Evolutionary conservation across 345 rosid genomes (phyloP), one percentile per base, ranked within the genome.

Genomic region (Bruguiera sexangula): DNA sequence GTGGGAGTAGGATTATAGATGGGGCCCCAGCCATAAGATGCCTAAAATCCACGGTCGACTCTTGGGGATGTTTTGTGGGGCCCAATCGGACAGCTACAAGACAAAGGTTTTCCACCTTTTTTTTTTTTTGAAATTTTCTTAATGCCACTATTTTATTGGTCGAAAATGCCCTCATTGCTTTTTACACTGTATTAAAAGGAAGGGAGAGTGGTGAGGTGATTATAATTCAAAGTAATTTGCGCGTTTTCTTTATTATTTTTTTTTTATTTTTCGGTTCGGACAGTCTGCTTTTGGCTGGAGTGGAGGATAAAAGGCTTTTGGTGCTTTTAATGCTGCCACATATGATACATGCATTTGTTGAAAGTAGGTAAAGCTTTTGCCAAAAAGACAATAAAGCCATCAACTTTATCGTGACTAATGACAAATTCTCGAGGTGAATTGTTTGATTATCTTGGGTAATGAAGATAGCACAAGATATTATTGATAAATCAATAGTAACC

Each of bases 21-120:
- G 75, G 75, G 77, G 69, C 81, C 78, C 76, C 43, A 8, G 19
- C 71, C 0, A 16, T 5, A 52, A 4, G 58, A 34, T 60, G 61
- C 66, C 48, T 39, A 32, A 32, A 69, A 68, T 67, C 77, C 84
- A 72, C 58, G 53, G 71, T 36, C 10, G 10, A 7, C 37, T 34
- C 62, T 62, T n/a, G n/a, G n/a, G n/a, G n/a, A n/a, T n/a, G n/a
- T n/a, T 16, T 30, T 21, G 18, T 61, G 67, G 79, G 75, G 30
- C 62, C 82, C 51, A 64, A 43, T 31, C 9, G 19, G 32, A 82
- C 85, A 84, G 36, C 83, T 75, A 81, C 60, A 79, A 69, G 88
- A 84, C 90, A 81, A 82, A 80, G 6, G 39, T 54, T 53, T 67
- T 27, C 1, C 8, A 24, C 36, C 75, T 70, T 67, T 65, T 37